Base-by-base conservation (phyloP, 2,329 filamentous ascomycete genomes). In the Cadophora luteo-olivacea region DNA sequence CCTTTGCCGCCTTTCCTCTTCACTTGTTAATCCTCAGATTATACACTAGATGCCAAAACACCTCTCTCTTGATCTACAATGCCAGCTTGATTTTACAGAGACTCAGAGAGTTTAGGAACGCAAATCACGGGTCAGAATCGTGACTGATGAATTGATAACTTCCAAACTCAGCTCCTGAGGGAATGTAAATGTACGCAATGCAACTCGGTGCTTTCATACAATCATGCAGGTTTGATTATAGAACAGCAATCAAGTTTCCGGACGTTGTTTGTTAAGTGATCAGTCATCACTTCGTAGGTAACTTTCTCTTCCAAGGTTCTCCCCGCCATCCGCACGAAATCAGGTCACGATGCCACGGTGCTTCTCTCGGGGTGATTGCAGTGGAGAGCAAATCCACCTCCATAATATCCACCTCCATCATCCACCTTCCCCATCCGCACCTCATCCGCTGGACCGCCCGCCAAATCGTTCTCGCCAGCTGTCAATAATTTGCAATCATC, bases 261-360 rank as follows among this genome's bases (percentile, higher is more conserved):
- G 41, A 19, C 12, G 41, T 19, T 45, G 2, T 4, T 45, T 14
- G 14, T 45, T 5, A 11, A 45, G 4, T 45, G 14, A 45, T 45
- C 12, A 45, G 16, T 45, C 11, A 45, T 45, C 41, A 45, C 41
- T 45, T 45, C 41, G 12, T 45, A 45, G 12, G 12, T 14, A 38
- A 11, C 9, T 14, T 14, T 45, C 41, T 16, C 12, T 16, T 45
- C 41, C 41, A 45, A 16, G 41, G 12, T 45, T 45, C 41, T 45
- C 41, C 41, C 41, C 41, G 16, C 41, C 16, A 45, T 45, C 41
- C 41, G 12, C 41, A 19, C 12, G 41, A 19, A 45, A 19, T 45
- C 22, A 52, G 22, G 49, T 52, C 49, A 52, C n/a, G 49, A 52
- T 52, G 49, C 24, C 51, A 32, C 51, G 51, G 51, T 9, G 51